Evolutionary conservation across 192 early-diverging fungal genomes (phyloP), one percentile per base, ranked within the genome.

Genomic region (Coemansia sp.): DNA sequence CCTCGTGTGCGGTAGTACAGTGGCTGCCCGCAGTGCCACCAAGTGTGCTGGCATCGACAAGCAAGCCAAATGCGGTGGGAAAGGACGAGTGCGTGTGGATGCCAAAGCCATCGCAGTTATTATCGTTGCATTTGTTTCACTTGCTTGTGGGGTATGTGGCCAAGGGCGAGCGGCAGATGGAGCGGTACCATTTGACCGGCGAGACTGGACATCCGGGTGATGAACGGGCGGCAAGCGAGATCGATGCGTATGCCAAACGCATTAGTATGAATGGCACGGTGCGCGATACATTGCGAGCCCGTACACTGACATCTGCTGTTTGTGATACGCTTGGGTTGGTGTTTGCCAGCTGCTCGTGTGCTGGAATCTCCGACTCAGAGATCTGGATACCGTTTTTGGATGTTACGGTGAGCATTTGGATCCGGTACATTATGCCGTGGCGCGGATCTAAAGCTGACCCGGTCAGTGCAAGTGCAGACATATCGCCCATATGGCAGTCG

Each of bases 371-470:
- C 4, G 75, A 78, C 31, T 50, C 66, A 1, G 75, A 78, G 2
- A 50, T 72, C 14, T 78, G 75, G 75, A 42, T 78, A 2, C 64
- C 75, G 11, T 69, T 69, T 15, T 21, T 78, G n/a, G 63, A 66
- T 28, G 55, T 48, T 26, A 63, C 64, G 5, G 70, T 60, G 21
- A 64, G 62, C 7, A 62, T 72, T 3, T 78, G 75, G 75, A 53
- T 69, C 26, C 62, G 75, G 22, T 78, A 72, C 40, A 57, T 60
- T 8, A 68, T 78, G 75, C 75, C 75, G 17, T 78, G 75, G 75
- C 66, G 69, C 2, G 56, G 65, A 1, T 55, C 69, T 31, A 42
- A 25, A 23, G 48, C 47, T 1, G 62, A 66, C 10, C n/a, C 49
- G 0, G 49, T 19, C 17, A 36, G 37, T n/a, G 34, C 12, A 9